Evolutionary conservation across 2,329 filamentous ascomycete species (phyloP).

Genomic region (Davidsoniella virescens): DNA sequence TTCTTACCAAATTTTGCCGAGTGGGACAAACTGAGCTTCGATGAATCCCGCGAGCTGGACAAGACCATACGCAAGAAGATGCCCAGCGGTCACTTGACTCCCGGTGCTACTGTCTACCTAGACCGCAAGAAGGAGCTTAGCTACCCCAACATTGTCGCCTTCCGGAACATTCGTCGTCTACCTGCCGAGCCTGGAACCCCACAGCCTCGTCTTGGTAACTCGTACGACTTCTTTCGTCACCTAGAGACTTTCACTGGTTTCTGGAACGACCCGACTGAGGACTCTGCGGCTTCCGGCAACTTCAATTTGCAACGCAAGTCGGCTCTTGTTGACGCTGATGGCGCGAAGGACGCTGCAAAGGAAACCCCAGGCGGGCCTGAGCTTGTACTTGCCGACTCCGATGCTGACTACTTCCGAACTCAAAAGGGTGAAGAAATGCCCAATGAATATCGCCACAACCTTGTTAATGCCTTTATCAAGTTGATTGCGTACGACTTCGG

Average conservation of each 20-base stretch:
- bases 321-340: slow-evolving; percentile 1
- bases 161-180: slow-evolving; percentile 44
- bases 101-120: slow-evolving; percentile 40
- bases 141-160: slow-evolving; percentile 40
- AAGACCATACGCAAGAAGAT: slow-evolving; percentile 31
- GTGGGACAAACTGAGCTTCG: slow-evolving; percentile 33
- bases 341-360: slow-evolving; percentile 3
- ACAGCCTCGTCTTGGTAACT: slow-evolving; percentile 41
- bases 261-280: slow-evolving; percentile 43
- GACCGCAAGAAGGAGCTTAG: slow-evolving; percentile 43
- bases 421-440: slow-evolving; percentile 40
- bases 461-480: slow-evolving; percentile 45
- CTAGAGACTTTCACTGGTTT: slow-evolving; percentile 41
- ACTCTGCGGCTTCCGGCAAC: slow-evolving; percentile 17
- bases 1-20: slow-evolving; percentile 36
- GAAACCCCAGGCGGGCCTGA: not conserved
- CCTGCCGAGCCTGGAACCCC: slow-evolving; percentile 35
- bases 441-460: slow-evolving; percentile 37
- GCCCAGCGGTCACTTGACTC: slow-evolving; percentile 36
- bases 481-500: slow-evolving; percentile 50
- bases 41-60: slow-evolving; percentile 33
- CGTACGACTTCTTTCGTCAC: slow-evolving; percentile 50
- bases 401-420: slow-evolving; percentile 26
- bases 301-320: not conserved
- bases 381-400: slow-evolving; percentile 3